phyloP scores from a whole-genome alignment of 2,329 filamentous ascomycete species.

The Magnaporthiopsis poae region DNA sequence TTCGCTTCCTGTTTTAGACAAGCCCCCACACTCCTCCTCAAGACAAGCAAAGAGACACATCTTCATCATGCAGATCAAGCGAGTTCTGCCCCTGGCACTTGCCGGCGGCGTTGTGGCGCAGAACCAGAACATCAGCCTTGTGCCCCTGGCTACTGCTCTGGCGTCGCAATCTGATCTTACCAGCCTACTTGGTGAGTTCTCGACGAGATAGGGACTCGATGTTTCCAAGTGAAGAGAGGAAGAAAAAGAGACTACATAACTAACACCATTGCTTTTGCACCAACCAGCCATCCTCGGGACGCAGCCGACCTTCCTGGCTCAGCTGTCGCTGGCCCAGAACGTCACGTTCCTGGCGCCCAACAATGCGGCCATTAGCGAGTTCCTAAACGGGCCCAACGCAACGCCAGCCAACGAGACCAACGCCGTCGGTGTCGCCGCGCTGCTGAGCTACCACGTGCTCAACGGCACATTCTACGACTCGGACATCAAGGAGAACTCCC shows the following conservation, averaged over 20 bases:
- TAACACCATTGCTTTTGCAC: background rate
- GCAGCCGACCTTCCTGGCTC: constrained; percentile 7
- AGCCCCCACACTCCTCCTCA: background rate
- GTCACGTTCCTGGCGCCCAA: constrained; percentile 9
- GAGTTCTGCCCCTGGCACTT: constrained; percentile 3
- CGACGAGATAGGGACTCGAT: background rate
- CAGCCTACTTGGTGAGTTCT: background rate
- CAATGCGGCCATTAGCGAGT: constrained; percentile 8
- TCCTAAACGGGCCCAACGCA: constrained; percentile 11
- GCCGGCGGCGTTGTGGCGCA: constrained; percentile 2
- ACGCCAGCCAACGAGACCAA: constrained; percentile 15
- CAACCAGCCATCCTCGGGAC: constrained; percentile 2
- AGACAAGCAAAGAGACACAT: background rate
- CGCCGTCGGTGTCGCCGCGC: constrained; percentile 23
- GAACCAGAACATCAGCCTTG: constrained; percentile 4
- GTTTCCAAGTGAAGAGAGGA: background rate
- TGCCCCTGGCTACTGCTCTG: constrained; percentile 5
- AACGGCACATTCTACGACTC: constrained; percentile 35
- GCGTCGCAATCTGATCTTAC: constrained; percentile 1
- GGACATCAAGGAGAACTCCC: constrained; percentile 19
- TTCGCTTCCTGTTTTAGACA: background rate
- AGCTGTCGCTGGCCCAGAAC: constrained; percentile 8
- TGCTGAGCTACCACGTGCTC: constrained; percentile 50
- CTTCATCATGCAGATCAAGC: constrained; percentile 4
- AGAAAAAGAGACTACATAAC: background rate